phyloP scores from a whole-genome alignment of 495 filamentous ascomycete species.

The Daldinia bambusicola region DNA sequence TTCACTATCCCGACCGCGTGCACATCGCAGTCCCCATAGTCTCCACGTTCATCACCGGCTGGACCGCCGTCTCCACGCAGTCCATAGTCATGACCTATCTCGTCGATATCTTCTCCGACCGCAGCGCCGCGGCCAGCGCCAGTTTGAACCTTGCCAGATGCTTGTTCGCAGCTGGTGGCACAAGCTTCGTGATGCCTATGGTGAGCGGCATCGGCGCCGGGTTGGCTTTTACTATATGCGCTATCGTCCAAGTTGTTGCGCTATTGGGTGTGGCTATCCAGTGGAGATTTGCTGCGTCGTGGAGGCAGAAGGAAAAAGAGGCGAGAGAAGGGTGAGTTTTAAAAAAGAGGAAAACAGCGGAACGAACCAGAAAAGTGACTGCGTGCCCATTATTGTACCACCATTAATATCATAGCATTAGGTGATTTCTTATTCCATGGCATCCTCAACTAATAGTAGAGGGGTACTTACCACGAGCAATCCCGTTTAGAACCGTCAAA shows the following conservation, averaged over 20 bases:
- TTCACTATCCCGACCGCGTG: conserved; percentile 43
- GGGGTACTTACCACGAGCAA: neutral
- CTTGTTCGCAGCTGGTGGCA: conserved; percentile 53
- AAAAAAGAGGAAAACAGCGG: conserved; percentile 1
- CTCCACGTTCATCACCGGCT: conserved; percentile 55
- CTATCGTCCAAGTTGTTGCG: conserved; percentile 51
- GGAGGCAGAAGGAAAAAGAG: conserved; percentile 45
- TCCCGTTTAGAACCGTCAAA: too few relatives aligned
- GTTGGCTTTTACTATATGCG: conserved; percentile 55
- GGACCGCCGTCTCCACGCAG: conserved; percentile 53
- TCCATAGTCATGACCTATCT: conserved; percentile 54
- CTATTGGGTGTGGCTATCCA: conserved; percentile 54
- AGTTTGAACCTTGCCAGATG: conserved; percentile 56
- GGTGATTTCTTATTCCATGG: neutral
- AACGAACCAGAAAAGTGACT: neutral
- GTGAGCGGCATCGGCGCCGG: conserved; percentile 52
- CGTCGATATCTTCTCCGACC: conserved; percentile 54
- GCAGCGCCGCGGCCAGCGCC: conserved; percentile 53
- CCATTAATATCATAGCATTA: neutral
- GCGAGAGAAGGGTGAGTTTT: conserved; percentile 28
- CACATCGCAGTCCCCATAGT: conserved; percentile 51
- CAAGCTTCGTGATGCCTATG: conserved; percentile 51
- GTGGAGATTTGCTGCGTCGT: conserved; percentile 52
- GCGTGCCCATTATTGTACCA: neutral
- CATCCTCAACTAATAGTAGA: neutral